Evolutionary conservation across 2,329 filamentous ascomycete species (phyloP).

Genomic region (Exophiala aquamarina): DNA sequence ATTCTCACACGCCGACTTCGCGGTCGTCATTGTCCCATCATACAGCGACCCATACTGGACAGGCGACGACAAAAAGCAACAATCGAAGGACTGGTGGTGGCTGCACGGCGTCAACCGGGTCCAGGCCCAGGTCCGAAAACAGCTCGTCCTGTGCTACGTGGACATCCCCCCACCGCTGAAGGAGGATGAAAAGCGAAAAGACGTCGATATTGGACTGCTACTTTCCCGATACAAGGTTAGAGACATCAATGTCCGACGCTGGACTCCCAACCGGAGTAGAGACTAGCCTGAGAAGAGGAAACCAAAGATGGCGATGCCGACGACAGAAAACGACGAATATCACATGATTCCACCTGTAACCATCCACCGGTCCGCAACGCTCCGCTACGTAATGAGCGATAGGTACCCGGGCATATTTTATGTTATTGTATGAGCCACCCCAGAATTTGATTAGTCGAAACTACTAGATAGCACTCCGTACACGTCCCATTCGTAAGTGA

Average conservation of each 20-base stretch:
- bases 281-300: slow-evolving; percentile 51
- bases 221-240: slow-evolving; percentile 72
- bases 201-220: slow-evolving; percentile 59
- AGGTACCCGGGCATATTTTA: too few relatives aligned
- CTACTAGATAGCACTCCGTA: too few relatives aligned
- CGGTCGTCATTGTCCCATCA: slow-evolving; percentile 77
- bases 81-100: slow-evolving; percentile 50
- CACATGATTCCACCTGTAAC: too few relatives aligned
- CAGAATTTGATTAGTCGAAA: too few relatives aligned
- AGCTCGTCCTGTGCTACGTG: slow-evolving; percentile 83
- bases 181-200: slow-evolving; percentile 38
- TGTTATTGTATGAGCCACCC: too few relatives aligned
- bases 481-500: too few relatives aligned
- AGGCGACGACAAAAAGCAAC: slow-evolving; percentile 41
- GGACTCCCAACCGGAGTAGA: slow-evolving; percentile 77
- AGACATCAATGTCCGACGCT: slow-evolving; percentile 78
- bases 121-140: slow-evolving; percentile 87
- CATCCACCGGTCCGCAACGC: too few relatives aligned
- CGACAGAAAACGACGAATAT: too few relatives aligned
- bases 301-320: too few relatives aligned
- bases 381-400: too few relatives aligned
- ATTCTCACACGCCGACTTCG: slow-evolving; percentile 94
- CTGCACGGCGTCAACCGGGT: slow-evolving; percentile 87
- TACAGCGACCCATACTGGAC: slow-evolving; percentile 75
- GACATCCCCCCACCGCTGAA: slow-evolving; percentile 73